Evolutionary conservation across 306 rosid genomes (phyloP), one percentile per base, ranked within the genome.

Genomic region (Quercus gilva): DNA sequence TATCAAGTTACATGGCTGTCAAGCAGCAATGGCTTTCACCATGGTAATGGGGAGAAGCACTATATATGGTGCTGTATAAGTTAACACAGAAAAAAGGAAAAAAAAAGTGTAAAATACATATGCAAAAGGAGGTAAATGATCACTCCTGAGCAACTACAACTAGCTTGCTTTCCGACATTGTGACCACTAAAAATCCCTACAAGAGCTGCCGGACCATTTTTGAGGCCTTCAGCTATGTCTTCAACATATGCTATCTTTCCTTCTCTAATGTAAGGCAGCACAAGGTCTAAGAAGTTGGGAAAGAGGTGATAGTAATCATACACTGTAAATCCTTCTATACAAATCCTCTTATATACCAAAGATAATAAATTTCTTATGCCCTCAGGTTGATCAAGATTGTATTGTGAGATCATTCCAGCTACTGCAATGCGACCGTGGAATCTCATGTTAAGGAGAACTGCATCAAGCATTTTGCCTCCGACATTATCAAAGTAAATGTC

Each of bases 401-500:
- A 88, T 65, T 91, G 83, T 6, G 86, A 78, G 55, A 88, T 84
- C 96, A 93, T 87, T 74, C 96, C 94, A 4, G 89, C 89, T 28
- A 73, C 83, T 26, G 78, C 87, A 14, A 91, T 83, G 55, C 90
- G 78, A 11, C 91, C 91, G 0, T 77, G 77, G 73, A 79, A 41
- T 71, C 88, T 88, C 90, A 29, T 29, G 88, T 91, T 89, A 25
- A 76, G 3, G 12, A 89, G 88, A 29, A 83, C 91, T 49, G 93
- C 89, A 12, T 89, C 91, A 25, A 91, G 87, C 87, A 79, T 89
- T 51, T 88, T 84, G 9, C 91, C 94, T 18, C 97, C 97, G 55
- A 91, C 97, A 64, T 86, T 91, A 49, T 89, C 92, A 77, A 91
- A 91, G 83, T 91, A 91, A 2, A 91, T 88, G 87, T 91, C 91